phyloP scores from a whole-genome alignment of 352 stramenopile genomes.

The Globisporangium radiosum region DNA sequence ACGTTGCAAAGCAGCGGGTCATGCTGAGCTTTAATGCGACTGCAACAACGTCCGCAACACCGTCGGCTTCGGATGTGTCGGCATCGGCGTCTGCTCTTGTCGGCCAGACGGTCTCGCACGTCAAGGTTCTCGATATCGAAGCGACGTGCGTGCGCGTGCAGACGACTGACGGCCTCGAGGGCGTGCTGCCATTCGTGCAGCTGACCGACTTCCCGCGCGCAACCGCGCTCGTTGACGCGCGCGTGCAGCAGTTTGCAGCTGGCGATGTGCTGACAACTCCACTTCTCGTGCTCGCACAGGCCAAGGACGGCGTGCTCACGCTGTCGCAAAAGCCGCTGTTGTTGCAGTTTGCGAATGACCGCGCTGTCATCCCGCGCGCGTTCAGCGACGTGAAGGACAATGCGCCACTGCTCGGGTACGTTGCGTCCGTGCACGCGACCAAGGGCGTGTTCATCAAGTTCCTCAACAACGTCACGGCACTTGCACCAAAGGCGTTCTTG shows the following conservation, averaged over 20 bases:
- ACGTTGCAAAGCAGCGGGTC: constrained; percentile 72
- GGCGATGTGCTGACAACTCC: constrained; percentile 51
- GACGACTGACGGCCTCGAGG: constrained; percentile 66
- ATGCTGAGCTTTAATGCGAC: constrained; percentile 82
- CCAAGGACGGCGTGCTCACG: constrained; percentile 61
- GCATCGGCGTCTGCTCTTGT: constrained; percentile 30
- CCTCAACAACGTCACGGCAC: constrained; percentile 77
- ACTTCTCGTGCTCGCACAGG: constrained; percentile 64
- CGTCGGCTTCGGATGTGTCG: constrained; percentile 5
- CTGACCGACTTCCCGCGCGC: constrained; percentile 81
- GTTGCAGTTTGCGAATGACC: constrained; percentile 33
- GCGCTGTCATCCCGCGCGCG: constrained; percentile 36
- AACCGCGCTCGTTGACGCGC: constrained; percentile 63
- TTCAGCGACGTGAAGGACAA: constrained; percentile 61
- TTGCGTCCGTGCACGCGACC: constrained; percentile 66
- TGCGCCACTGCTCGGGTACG: constrained; percentile 63
- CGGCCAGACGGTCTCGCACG: constrained; percentile 45
- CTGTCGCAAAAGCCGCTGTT: constrained; percentile 83
- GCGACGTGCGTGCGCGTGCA: constrained; percentile 63
- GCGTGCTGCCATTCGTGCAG: constrained; percentile 73
- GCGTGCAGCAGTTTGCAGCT: constrained; percentile 43
- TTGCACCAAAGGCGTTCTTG: constrained; percentile 75
- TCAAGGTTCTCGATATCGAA: constrained; percentile 69
- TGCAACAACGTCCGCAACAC: constrained; percentile 6
- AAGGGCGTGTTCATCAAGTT: constrained; percentile 87